Evolutionary conservation across 176 grass and related monocot species (phyloP), one percentile per base, ranked within the genome.

Genomic region (Bolboschoenus planiculmis): DNA sequence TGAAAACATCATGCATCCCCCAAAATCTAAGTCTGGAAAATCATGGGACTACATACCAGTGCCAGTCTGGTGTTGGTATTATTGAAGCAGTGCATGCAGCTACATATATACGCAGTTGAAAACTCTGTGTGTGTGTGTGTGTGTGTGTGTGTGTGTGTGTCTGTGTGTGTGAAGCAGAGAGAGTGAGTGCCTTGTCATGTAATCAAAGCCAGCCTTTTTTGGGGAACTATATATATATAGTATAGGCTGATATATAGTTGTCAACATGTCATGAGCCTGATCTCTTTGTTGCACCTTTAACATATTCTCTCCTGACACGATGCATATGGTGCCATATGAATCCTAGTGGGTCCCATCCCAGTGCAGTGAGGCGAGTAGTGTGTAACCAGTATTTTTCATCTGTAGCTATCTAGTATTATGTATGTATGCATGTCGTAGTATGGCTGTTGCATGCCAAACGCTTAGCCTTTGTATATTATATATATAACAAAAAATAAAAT

Each of bases 231-330:
- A 48, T 16, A 53, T 53, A 51, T 50, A 14, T 50, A 23, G 5
- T 37, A 39, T 74, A 29, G 40, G 40, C 40, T 74, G 68, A n/a
- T n/a, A n/a, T n/a, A n/a, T 74, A 47, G 21, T 47, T 74, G 68
- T 74, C 68, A 74, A 74, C 16, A 26, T 74, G 68, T 74, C 40
- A 74, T 74, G 68, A 74, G 42, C 68, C 68, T 47, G 68, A 74
- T 46, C 68, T 13, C 44, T 50, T 76, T 76, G 42, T 51, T 76
- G 24, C 1, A 76, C 72, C 72, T 76, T 74, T 76, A 51, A 50
- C 20, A 75, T 75, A 31, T 51, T 76, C 72, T 76, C 72, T 76
- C 44, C 44, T 50, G 43, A 50, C 72, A 76, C 31, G 26, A 76
- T 76, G 72, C 13, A 29, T 48, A 51, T 76, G 71, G 11, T 50